phyloP scores from a whole-genome alignment of 1,139 yeast genomes.

The Suhomyces taliae region DNA sequence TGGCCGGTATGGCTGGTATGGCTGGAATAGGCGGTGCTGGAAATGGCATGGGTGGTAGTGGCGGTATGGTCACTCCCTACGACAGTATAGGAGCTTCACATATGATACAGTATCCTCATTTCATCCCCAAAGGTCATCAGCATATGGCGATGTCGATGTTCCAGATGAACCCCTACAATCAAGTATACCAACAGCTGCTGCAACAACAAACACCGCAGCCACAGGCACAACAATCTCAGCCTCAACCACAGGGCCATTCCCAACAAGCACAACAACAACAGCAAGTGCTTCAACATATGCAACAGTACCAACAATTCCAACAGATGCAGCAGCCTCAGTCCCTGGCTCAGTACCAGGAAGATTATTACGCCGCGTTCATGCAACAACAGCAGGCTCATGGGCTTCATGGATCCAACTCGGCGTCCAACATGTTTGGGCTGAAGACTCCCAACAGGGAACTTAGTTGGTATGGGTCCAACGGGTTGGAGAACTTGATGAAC shows the following conservation, averaged over 20 bases:
- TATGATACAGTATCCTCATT: slow-evolving; percentile 19
- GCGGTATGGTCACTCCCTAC: slow-evolving; percentile 1
- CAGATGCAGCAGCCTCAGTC: slow-evolving; percentile 1
- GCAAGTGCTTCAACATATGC: slow-evolving; percentile 2
- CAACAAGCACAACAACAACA: slow-evolving; percentile 3
- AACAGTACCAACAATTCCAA: slow-evolving; percentile 4
- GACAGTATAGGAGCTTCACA: slow-evolving; percentile 4
- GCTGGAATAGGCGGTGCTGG: not conserved
- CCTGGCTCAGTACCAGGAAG: slow-evolving; percentile 3
- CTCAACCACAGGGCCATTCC: not conserved
- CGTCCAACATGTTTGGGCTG: slow-evolving; percentile 9
- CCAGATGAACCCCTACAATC: slow-evolving; percentile 10
- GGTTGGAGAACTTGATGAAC: slow-evolving; percentile 6
- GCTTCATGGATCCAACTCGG: slow-evolving; percentile 5
- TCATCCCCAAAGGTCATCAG: slow-evolving; percentile 10
- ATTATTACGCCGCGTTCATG: slow-evolving; percentile 3
- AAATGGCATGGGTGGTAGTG: not conserved
- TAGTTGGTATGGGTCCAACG: slow-evolving; percentile 7
- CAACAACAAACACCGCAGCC: slow-evolving; percentile 4
- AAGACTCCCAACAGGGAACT: slow-evolving; percentile 8
- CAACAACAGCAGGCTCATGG: slow-evolving; percentile 7
- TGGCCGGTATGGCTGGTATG: not conserved
- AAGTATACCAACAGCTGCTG: slow-evolving; percentile 5
- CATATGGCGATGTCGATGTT: slow-evolving; percentile 10
- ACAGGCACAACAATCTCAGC: not conserved